phyloP scores from a whole-genome alignment of 495 filamentous ascomycete species.

The Hyaloscypha finlandica region DNA sequence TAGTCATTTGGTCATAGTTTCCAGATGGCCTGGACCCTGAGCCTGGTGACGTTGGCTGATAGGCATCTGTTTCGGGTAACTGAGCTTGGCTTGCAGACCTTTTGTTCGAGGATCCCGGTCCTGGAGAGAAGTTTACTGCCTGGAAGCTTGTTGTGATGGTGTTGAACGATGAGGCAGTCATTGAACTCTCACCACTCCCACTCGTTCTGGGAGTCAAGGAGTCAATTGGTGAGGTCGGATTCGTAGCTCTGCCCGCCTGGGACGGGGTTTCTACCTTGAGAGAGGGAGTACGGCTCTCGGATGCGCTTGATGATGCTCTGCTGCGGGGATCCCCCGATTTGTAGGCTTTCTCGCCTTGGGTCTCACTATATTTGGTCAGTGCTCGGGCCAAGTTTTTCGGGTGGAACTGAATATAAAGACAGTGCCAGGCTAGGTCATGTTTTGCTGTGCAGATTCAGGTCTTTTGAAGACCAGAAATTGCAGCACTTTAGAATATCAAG shows the following conservation, averaged over 20 bases:
- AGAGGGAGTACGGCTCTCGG: slow-evolving; percentile 24
- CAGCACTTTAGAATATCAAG: neutral
- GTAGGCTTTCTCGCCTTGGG: slow-evolving; percentile 30
- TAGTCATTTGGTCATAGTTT: slow-evolving; percentile 15
- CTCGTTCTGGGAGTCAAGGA: slow-evolving; percentile 23
- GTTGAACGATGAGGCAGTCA: slow-evolving; percentile 21
- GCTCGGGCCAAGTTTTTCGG: neutral
- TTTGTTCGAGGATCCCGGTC: slow-evolving; percentile 11
- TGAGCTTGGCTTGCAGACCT: slow-evolving; percentile 21
- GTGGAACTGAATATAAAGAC: neutral
- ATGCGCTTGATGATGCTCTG: slow-evolving; percentile 28
- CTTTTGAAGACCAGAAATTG: neutral
- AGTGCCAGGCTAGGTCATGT: neutral
- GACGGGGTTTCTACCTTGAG: slow-evolving; percentile 25
- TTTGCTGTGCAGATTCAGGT: neutral
- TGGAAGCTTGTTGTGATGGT: slow-evolving; percentile 22
- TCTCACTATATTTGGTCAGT: slow-evolving; percentile 26
- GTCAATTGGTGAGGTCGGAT: slow-evolving; percentile 20
- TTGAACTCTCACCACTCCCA: slow-evolving; percentile 25
- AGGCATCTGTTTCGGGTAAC: slow-evolving; percentile 12
- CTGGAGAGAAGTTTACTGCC: slow-evolving; percentile 16
- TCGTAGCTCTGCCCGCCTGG: neutral
- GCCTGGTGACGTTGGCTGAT: slow-evolving; percentile 13
- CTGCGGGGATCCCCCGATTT: slow-evolving; percentile 28
- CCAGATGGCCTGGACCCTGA: slow-evolving; percentile 5